Base-by-base conservation (phyloP, 495 filamentous ascomycete genomes). In the Penicillium desertorum region DNA sequence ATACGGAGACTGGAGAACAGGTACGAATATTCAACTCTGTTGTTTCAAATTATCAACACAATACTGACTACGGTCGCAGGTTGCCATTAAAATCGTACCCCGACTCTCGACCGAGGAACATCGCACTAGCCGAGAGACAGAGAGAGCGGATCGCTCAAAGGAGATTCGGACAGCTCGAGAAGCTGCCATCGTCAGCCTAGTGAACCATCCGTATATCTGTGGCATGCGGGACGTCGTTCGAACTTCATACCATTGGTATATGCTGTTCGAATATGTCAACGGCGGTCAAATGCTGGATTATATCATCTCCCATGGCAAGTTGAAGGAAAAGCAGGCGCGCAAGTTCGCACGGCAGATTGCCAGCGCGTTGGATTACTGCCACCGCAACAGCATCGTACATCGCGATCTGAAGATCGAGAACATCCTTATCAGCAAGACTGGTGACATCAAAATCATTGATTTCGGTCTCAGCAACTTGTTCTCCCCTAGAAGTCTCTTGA, bases 251-350 rank as follows among this genome's bases (percentile, higher is more conserved):
- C 94, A 99, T 71, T 99, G 94, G 94, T 99, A 99, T 71, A 99
- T 99, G 94, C 85, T 99, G 22, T 99, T 98, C 68, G 94, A 99
- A 76, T 96, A 96, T 70, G 95, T 99, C 73, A 97, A 99, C 69
- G 94, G 94, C 47, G 95, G 94, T 14, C 94, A 99, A 72, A 99
- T 99, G 94, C 84, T 99, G 43, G 94, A 99, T 76, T 99, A 99
- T 71, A 99, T 99, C 72, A 99, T 99, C 66, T 96, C 91, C 12
- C 94, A 99, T 68, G 95, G 94, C 48, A 87, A 93, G 57, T 75
- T 99, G 63, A 98, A 98, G 78, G 94, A 99, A 76, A 99, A 99
- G 70, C 93, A 96, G 72, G 94, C 94, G 3, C 86, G 94, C 58
- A 99, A 98, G 67, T 99, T 99, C 68, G 93, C 90, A 22, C 87